Percentiles rank a stretch among this genome's conserved stretches.
These are phyloP conservation scores for Solanum appendiculatum DNA, from an alignment of 257 asterid genomes.

Conservation along the genomic window DNA sequence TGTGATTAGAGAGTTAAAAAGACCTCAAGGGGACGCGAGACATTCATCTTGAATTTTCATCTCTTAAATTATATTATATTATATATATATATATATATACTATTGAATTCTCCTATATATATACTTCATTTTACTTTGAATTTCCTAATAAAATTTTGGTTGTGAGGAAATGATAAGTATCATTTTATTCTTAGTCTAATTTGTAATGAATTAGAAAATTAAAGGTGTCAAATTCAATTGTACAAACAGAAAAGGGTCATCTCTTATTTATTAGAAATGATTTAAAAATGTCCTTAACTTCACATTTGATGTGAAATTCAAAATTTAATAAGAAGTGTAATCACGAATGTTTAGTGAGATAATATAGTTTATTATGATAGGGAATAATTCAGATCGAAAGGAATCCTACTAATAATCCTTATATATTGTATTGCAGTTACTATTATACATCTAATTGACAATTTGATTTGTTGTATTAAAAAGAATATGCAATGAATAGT, in stretches of 20 bases:
- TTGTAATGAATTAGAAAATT: background rate
- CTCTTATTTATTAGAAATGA: no score
- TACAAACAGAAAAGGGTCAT: background rate
- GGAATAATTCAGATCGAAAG: background rate
- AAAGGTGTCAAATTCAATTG: background rate
- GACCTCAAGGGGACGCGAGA: fast-evolving
- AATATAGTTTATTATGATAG: background rate
- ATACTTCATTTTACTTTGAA: background rate
- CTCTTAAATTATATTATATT: background rate
- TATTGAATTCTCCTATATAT: no score
- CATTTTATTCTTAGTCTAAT: background rate
- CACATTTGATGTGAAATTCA: background rate
- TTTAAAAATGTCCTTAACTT: no score
- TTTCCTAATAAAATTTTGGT: background rate
- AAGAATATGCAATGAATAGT: no score
- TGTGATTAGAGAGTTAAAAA: background rate
- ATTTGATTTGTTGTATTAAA: no score
- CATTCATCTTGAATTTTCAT: background rate
- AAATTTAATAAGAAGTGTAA: background rate
- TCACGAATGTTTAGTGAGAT: background rate
- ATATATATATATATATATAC: background rate
- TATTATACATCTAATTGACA: background rate
- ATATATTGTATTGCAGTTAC: background rate
- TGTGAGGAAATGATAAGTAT: fast-evolving
- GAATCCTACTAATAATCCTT: background rate